A percentile compares a stretch with the other conserved stretches of the same genome.
Conservation (phyloP, 768 basidiomycete species). For the Auriscalpium microsporum region DNA sequence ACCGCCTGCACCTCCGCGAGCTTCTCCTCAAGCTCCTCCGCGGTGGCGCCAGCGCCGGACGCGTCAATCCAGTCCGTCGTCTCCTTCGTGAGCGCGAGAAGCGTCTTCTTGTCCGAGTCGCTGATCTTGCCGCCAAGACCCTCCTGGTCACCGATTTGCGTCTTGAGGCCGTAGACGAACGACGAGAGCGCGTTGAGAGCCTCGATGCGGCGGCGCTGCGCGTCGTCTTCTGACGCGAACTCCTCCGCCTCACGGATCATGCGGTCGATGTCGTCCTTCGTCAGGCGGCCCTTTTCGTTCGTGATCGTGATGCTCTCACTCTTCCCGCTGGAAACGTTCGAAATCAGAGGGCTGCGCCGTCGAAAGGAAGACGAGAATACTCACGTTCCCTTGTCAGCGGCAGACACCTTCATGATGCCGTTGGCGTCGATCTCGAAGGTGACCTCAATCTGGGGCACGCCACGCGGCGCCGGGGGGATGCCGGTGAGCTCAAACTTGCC, state of each 20-base stretch:
- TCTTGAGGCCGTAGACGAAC: conserved; percentile 82
- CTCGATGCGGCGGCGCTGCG: conserved; percentile 76
- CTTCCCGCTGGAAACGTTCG: conserved; percentile 49
- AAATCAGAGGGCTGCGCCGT: neutral
- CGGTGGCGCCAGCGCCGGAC: conserved; percentile 62
- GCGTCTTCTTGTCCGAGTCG: conserved; percentile 76
- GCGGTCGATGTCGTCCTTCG: conserved; percentile 68
- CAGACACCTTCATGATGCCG: conserved; percentile 91
- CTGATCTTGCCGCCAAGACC: conserved; percentile 86
- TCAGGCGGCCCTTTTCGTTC: conserved; percentile 86
- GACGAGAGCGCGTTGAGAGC: conserved; percentile 75
- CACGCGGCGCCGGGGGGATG: conserved; percentile 93
- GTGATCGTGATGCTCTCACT: conserved; percentile 87
- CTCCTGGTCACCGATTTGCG: conserved; percentile 76
- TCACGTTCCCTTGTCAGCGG: conserved; percentile 87
- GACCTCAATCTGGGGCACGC: conserved; percentile 96
- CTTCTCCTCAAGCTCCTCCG: conserved; percentile 92
- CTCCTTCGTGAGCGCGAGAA: conserved; percentile 78
- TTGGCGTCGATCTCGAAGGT: conserved; percentile 94
- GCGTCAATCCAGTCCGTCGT: conserved; percentile 89
- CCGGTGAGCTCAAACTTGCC: conserved; percentile 92
- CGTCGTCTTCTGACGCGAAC: conserved; percentile 72
- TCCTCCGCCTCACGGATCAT: conserved; percentile 95
- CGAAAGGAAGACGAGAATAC: conserved; percentile 25
- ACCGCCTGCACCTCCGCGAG: conserved; percentile 35